Conservation (phyloP, 2,329 filamentous ascomycete species). For the Plectosphaerella plurivora region DNA sequence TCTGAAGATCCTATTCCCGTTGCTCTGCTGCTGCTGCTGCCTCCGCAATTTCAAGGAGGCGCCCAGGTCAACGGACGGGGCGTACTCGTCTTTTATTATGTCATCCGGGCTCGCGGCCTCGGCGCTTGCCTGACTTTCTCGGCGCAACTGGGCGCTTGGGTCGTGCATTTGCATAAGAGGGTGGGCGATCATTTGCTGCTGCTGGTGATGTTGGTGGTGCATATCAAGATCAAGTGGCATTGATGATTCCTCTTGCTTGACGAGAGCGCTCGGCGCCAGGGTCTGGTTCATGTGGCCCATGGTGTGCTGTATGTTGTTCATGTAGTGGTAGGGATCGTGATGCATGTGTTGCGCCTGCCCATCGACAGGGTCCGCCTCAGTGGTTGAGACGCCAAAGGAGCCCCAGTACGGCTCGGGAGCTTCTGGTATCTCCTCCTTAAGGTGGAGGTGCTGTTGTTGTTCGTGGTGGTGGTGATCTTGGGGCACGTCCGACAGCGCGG, state of each 20-base stretch:
- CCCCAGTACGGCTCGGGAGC: slow-evolving; percentile 31
- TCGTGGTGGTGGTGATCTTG: slow-evolving; percentile 1
- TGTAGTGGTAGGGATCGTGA: slow-evolving; percentile 5
- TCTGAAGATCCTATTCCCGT: not conserved
- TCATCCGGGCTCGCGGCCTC: not conserved
- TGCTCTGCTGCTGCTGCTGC: not conserved
- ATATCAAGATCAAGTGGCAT: not conserved
- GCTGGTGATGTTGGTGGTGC: not conserved
- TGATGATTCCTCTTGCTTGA: not conserved
- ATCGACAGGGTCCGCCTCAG: not conserved
- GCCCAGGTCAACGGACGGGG: not conserved
- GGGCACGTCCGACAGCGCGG: not conserved
- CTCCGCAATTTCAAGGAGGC: not conserved
- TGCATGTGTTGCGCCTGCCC: slow-evolving; percentile 13
- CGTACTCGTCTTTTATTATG: not conserved
- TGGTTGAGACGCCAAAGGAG: slow-evolving; percentile 26
- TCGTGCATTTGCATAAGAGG: not conserved
- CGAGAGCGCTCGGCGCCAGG: slow-evolving; percentile 1
- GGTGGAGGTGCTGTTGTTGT: slow-evolving; percentile 18
- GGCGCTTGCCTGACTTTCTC: not conserved
- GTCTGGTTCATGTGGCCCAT: not conserved
- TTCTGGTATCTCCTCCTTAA: slow-evolving; percentile 27
- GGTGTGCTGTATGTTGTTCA: not conserved
- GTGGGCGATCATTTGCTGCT: not conserved
- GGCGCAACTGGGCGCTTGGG: not conserved